Conservation (phyloP, 2,329 filamentous ascomycete species). For the Didymosphaeria variabile region DNA sequence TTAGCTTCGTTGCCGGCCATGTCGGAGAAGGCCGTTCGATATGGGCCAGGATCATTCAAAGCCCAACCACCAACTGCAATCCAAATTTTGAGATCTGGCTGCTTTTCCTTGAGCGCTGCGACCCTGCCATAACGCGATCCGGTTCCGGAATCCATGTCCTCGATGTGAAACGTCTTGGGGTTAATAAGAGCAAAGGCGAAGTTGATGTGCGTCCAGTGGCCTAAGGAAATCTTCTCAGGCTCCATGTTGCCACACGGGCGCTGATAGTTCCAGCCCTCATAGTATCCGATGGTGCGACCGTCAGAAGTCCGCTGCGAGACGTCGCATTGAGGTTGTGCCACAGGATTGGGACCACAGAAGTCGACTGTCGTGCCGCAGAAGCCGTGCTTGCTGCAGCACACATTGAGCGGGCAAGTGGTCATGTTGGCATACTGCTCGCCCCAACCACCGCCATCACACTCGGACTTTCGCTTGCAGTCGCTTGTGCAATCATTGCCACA, state of each 20-base stretch:
- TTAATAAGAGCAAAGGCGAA: neutral
- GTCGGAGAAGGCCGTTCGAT: constrained; percentile 42
- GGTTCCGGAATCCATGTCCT: neutral
- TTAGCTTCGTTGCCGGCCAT: constrained; percentile 34
- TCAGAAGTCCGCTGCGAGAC: no score
- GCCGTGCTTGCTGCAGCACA: neutral
- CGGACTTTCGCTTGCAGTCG: neutral
- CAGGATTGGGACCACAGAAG: no score
- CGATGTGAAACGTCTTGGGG: neutral
- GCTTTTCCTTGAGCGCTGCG: constrained; percentile 39
- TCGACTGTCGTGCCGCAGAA: neutral
- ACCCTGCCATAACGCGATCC: neutral
- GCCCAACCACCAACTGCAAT: constrained; percentile 56
- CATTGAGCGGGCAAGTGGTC: neutral
- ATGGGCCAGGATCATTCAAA: constrained; percentile 50
- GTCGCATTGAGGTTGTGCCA: no score
- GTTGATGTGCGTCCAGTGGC: neutral
- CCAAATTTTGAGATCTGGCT: constrained; percentile 40
- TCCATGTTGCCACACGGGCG: neutral
- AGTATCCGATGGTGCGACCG: neutral
- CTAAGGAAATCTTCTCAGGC: neutral
- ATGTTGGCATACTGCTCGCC: neutral
- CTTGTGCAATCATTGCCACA: neutral
- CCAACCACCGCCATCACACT: neutral
- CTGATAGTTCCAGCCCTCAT: neutral